phyloP scores from a whole-genome alignment of 768 basidiomycete species.

The Podaxis pistillaris region DNA sequence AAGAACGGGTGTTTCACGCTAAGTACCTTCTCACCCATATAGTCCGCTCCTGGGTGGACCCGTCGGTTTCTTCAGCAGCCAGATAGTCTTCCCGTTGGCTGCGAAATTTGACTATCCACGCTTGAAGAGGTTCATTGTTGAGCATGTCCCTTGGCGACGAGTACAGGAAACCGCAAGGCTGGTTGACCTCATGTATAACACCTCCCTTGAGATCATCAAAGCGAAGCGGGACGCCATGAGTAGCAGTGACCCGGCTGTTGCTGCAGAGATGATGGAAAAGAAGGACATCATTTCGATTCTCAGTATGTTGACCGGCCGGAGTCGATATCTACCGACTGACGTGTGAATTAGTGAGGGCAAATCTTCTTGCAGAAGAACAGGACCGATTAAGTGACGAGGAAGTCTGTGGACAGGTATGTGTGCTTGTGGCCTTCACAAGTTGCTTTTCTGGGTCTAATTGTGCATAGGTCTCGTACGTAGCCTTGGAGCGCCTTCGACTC shows the following conservation, averaged over 20 bases:
- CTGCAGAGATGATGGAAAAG: background rate
- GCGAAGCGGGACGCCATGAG: background rate
- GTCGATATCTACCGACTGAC: background rate
- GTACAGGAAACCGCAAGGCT: background rate
- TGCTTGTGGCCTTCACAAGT: background rate
- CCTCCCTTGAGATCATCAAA: background rate
- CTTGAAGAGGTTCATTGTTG: background rate
- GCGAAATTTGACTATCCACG: background rate
- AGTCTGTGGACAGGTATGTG: background rate
- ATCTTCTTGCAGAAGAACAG: background rate
- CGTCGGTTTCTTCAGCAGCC: background rate
- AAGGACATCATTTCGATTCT: background rate
- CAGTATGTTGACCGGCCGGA: background rate
- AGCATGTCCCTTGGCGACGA: background rate
- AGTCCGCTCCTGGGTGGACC: background rate
- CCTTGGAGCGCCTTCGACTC: background rate
- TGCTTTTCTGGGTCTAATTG: background rate
- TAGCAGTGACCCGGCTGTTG: background rate
- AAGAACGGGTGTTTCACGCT: background rate
- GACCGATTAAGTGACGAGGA: background rate
- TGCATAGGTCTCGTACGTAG: background rate
- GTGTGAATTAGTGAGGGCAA: background rate
- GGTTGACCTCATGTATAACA: background rate
- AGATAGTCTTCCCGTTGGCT: background rate
- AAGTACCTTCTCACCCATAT: background rate